These are phyloP conservation scores for Lepidium didymum DNA, from an alignment of 345 rosid species.

Conservation along the genomic window DNA sequence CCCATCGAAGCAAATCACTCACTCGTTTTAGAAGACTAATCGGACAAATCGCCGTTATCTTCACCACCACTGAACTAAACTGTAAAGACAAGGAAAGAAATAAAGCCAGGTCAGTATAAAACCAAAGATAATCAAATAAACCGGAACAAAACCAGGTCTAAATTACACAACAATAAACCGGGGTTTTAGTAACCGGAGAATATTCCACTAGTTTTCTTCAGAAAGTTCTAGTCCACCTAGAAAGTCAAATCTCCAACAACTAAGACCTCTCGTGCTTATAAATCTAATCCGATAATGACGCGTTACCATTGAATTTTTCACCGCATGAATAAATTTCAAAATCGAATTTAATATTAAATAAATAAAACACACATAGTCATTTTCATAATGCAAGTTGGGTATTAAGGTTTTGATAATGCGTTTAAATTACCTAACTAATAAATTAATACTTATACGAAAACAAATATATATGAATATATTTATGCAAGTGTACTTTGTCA, in stretches of 20 bases:
- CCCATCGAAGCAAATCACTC: constrained; percentile 81
- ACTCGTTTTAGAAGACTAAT: constrained; percentile 52
- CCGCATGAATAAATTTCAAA: not conserved
- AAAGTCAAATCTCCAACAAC: not conserved
- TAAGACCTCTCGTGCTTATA: constrained; percentile 15
- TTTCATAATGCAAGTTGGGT: not conserved
- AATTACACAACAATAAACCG: not conserved
- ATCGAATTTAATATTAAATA: not conserved
- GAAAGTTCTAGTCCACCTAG: constrained; percentile 5
- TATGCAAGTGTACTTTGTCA: constrained; percentile 10
- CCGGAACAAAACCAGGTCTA: not conserved
- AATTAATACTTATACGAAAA: not conserved
- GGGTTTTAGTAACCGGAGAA: constrained; percentile 1
- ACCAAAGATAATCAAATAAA: not conserved
- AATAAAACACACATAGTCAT: not conserved
- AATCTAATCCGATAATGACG: constrained; percentile 22
- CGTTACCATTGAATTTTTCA: not conserved
- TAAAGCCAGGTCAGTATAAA: not conserved
- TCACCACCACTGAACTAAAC: constrained; percentile 69
- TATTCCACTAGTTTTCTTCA: constrained; percentile 7
- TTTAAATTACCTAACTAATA: not conserved
- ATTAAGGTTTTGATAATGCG: not conserved
- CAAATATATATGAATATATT: not conserved
- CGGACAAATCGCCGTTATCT: constrained; percentile 77
- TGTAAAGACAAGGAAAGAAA: constrained; percentile 11